Conservation (phyloP, 106 monocot genomes). For the Phalaenopsis equestris region DNA sequence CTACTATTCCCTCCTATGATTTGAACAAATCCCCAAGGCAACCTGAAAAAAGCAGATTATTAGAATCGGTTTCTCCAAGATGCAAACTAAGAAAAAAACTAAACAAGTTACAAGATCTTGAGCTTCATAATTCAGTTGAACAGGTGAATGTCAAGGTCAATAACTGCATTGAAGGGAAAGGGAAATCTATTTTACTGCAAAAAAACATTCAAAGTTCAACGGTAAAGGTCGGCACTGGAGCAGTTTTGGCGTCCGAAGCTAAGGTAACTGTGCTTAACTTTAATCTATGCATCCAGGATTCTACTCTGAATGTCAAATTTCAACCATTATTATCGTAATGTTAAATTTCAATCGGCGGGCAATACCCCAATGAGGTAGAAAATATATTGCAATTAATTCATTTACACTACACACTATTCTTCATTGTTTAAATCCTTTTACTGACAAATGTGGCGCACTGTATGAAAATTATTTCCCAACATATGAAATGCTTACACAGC, state of each 20-base stretch:
- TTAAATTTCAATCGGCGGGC: not conserved
- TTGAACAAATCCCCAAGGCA: conserved; percentile 13
- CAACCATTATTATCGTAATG: not conserved
- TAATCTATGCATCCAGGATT: not conserved
- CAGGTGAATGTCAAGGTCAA: conserved; percentile 29
- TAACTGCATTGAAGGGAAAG: conserved; percentile 12
- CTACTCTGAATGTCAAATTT: not conserved
- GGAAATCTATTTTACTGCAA: conserved; percentile 5
- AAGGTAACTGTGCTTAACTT: conserved; percentile 12
- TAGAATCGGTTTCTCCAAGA: conserved; percentile 35
- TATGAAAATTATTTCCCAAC: no score
- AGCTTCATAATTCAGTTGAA: not conserved
- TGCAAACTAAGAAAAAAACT: conserved; percentile 19
- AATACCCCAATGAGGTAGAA: not conserved
- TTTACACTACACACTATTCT: not conserved
- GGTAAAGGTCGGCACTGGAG: not conserved
- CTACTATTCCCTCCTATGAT: conserved; percentile 11
- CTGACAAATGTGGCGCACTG: not conserved
- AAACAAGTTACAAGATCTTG: conserved; percentile 5
- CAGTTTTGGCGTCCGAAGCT: not conserved
- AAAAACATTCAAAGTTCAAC: conserved; percentile 14
- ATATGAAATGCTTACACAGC: not conserved
- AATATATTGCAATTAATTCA: not conserved
- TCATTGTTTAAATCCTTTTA: not conserved
- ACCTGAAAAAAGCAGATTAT: conserved; percentile 3